Evolutionary conservation across 495 filamentous ascomycete species (phyloP), one percentile per base, ranked within the genome.

Genomic region (Lindgomyces ingoldianus): DNA sequence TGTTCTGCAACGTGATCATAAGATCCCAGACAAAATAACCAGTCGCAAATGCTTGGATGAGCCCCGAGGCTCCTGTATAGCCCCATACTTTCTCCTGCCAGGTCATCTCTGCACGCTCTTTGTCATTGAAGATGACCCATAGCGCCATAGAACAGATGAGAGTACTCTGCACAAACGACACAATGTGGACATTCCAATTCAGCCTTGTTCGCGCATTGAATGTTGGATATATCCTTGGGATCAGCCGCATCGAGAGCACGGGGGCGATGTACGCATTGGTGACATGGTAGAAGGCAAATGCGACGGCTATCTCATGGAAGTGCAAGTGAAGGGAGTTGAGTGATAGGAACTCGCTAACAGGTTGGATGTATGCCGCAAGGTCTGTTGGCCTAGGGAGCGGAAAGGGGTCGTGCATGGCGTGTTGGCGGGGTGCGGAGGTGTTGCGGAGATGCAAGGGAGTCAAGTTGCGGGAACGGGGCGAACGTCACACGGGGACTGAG

Each of bases 21-120:
- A 98, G 73, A 73, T 98, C 94, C 85, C 93, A 99, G 65, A 97
- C 71, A 68, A 99, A 99, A 75, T 99, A 99, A n/a, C 95, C 94
- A 1, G 85, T 81, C 0, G 92, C 94, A 60, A 96, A 81, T 16
- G 85, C 90, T 73, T 91, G 88, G 57, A 96, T 85, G 77, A 97
- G 81, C 25, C 90, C 93, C 19, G 81, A 82, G n/a, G 80, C 84
- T 10, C 91, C 90, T 11, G 89, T 91, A 73, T 99, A 97, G 10
- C 91, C 95, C 81, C 88, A 96, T 39, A 98, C 81, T n/a, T 93
- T 85, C 75, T 90, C 86, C 49, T 85, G 78, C 75, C 81, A 83
- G 59, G 83, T 81, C 87, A 93, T 93, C 33, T 74, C 77, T 62
- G 74, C 79, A 57, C 94, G 83, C 78, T 96, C 91, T 47, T 87